Base-by-base conservation (phyloP, 1,139 yeast species). In the Candida anutae region DNA sequence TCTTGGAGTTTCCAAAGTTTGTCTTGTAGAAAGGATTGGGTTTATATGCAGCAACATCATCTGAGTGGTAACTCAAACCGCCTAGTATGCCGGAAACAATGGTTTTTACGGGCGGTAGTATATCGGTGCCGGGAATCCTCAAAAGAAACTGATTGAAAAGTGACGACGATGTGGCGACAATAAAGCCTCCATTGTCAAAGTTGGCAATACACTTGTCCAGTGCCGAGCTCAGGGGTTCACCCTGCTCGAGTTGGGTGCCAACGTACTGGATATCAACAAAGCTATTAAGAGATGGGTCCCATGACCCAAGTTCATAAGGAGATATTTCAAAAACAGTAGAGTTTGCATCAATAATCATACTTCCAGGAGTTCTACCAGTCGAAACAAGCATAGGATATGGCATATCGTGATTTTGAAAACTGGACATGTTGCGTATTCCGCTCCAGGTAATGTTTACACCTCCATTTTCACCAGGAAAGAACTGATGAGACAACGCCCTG, bases 141-240 rank as follows among this genome's bases (percentile, higher is more conserved):
- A 55, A 36, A 31, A 58, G 34, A 21, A 54, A 38, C 37, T 61
- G 57, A 45, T 63, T 77, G 55, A 78, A 82, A 15, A 81, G 50
- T 1, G 84, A 72, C 0, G 93, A 77, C 0, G 93, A 78, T 0
- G 88, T 72, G 0, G 81, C 94, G 13, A 78, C 63, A 6, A 83
- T 50, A 41, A 77, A 82, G 0, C 85, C 88, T n/a, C 74, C 69
- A 41, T 78, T 78, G 46, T 83, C 94, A 41, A 68, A 77, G 2
- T 77, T 78, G 4, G 53, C 50, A 16, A 65, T 55, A 48, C 94
- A 82, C 3, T 42, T 33, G 12, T 45, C 45, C 1, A 48, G 36
- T 17, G 37, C 29, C n/a, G n/a, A n/a, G 20, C 46, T 43, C 18
- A 8, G 14, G 2, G 58, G 48, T 22, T 39, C 28, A 1, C 67